phyloP scores from a whole-genome alignment of 2,329 filamentous ascomycete species.

The Cordyceps tenuipes region DNA sequence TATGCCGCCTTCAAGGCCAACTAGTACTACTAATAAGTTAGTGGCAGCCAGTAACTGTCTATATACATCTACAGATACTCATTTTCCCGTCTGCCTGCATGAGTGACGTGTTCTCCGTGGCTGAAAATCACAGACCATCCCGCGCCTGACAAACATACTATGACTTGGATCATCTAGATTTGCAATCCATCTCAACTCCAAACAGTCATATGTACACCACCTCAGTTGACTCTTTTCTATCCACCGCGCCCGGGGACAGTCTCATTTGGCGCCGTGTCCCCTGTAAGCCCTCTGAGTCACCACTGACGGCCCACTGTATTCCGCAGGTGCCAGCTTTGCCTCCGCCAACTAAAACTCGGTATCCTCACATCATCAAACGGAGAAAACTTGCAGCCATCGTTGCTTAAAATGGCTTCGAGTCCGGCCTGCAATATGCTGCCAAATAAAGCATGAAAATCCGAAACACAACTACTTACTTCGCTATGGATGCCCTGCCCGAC shows the following conservation, averaged over 20 bases:
- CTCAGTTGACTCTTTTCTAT: neutral
- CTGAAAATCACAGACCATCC: neutral
- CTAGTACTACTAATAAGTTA: too few relatives aligned
- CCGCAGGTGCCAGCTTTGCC: neutral
- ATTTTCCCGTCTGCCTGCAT: neutral
- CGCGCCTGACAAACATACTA: neutral
- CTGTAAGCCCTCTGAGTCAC: constrained; percentile 9
- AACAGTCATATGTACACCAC: neutral
- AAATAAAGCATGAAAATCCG: neutral
- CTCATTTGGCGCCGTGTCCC: neutral
- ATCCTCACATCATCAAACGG: neutral
- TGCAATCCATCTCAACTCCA: neutral
- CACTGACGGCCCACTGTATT: constrained; percentile 3
- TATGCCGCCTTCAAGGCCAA: constrained; percentile 9
- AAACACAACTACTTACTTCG: neutral
- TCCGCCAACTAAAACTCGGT: neutral
- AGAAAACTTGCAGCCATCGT: neutral
- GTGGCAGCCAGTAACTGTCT: too few relatives aligned
- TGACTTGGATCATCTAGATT: neutral
- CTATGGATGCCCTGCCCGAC: neutral
- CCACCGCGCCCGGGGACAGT: neutral
- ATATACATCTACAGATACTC: too few relatives aligned
- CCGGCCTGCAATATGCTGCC: neutral
- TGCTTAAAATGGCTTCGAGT: neutral
- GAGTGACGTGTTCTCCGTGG: neutral